These are phyloP conservation scores for Lentinula detonsa DNA, from an alignment of 768 basidiomycete species.

Conservation along the genomic window DNA sequence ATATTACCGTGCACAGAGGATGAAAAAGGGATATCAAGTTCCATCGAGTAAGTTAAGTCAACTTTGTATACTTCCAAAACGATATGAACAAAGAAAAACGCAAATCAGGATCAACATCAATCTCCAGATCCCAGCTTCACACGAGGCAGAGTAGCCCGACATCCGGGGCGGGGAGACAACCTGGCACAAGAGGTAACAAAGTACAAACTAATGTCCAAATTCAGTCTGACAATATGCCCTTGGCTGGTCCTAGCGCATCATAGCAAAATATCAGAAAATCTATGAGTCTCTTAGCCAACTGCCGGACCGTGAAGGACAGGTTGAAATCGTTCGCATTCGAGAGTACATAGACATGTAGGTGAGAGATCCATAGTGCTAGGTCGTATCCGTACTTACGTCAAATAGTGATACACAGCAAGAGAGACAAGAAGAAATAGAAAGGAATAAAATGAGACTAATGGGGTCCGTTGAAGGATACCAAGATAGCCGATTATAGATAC, in stretches of 20 bases:
- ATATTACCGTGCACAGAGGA: no score
- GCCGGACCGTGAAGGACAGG: no score
- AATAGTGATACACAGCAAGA: background rate
- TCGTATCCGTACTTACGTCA: background rate
- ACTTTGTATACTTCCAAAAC: conserved; percentile 2
- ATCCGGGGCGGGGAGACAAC: background rate
- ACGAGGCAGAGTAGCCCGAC: background rate
- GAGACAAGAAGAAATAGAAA: background rate
- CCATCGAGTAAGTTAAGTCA: background rate
- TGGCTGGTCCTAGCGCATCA: no score
- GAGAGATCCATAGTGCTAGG: background rate
- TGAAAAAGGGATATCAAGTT: background rate
- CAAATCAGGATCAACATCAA: conserved; percentile 5
- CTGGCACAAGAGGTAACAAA: background rate
- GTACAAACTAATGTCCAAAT: conserved; percentile 6
- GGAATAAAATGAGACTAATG: background rate
- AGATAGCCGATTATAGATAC: background rate
- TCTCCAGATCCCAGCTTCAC: conserved; percentile 1
- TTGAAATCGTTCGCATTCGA: background rate
- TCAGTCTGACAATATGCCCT: background rate
- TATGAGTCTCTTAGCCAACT: no score
- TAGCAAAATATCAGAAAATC: no score
- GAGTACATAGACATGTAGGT: background rate
- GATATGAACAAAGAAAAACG: conserved; percentile 5
- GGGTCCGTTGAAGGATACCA: background rate